A percentile compares a stretch with the other conserved stretches of the same genome.
phyloP scores from a whole-genome alignment of 2,329 filamentous ascomycete species.

The Penicillium polonicum region DNA sequence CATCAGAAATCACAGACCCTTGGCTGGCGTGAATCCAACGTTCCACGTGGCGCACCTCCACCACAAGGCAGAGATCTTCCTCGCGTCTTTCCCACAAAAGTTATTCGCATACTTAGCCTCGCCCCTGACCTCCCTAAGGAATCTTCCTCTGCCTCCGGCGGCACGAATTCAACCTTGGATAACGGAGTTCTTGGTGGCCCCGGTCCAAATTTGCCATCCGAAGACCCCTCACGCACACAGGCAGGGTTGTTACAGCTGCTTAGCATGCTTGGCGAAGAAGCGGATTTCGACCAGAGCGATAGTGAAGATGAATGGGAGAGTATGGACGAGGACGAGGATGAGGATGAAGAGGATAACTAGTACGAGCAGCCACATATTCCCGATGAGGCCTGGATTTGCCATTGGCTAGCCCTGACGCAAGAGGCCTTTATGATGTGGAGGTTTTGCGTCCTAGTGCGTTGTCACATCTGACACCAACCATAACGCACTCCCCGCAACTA shows the following conservation, averaged over 20 bases:
- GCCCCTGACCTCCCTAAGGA: constrained; percentile 29
- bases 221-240: constrained; percentile 23
- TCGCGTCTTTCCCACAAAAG: constrained; percentile 42
- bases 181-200: not conserved
- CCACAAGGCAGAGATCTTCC: constrained; percentile 25
- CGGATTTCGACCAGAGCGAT: constrained; percentile 9
- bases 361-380: not conserved
- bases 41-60: constrained; percentile 17
- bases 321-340: constrained; percentile 8
- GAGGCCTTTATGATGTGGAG: not conserved
- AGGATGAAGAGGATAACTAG: constrained; percentile 1
- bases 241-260: constrained; percentile 27
- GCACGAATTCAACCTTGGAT: not conserved
- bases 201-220: constrained; percentile 9
- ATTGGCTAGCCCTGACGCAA: not conserved
- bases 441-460: not conserved
- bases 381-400: not conserved
- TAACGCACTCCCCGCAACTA: not conserved
- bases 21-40: constrained; percentile 28
- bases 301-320: constrained; percentile 20
- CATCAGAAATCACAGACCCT: constrained; percentile 25
- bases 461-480: not conserved
- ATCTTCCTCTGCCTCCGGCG: not conserved
- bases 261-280: constrained; percentile 26
- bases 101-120: constrained; percentile 42